phyloP scores from a whole-genome alignment of 2,329 filamentous ascomycete genomes.

The Talaromyces sp. region DNA sequence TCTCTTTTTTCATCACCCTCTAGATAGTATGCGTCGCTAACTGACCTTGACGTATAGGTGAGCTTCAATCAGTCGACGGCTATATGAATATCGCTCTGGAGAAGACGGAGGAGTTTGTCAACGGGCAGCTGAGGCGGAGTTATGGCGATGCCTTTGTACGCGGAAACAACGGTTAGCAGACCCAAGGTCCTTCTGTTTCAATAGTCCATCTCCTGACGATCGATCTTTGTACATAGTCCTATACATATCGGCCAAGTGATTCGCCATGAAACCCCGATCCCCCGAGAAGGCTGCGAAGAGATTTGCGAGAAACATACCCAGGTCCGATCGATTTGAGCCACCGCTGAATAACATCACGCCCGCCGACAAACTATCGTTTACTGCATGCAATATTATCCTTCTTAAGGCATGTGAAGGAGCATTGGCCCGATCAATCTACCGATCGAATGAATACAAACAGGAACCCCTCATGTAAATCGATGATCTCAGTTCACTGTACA shows the following conservation, averaged over 20 bases:
- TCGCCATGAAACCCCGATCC: neutral
- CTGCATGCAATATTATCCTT: neutral
- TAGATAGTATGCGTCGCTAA: neutral
- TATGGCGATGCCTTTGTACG: constrained; percentile 95
- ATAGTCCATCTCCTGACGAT: neutral
- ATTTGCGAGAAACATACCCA: neutral
- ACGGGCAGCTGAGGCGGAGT: constrained; percentile 72
- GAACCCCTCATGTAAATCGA: neutral
- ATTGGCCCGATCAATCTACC: neutral
- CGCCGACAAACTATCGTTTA: neutral
- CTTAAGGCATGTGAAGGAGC: neutral
- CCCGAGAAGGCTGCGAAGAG: neutral
- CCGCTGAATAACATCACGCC: neutral
- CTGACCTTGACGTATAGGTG: constrained; percentile 52
- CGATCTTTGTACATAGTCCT: constrained; percentile 18
- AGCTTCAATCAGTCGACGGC: constrained; percentile 93
- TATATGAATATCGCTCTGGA: constrained; percentile 99
- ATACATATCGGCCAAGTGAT: constrained; percentile 35
- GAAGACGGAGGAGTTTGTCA: constrained; percentile 87
- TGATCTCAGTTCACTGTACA: neutral
- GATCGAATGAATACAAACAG: neutral
- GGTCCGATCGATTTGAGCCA: neutral
- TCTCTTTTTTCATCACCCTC: neutral
- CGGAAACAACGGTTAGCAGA: constrained; percentile 79
- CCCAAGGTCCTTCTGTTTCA: neutral